These are phyloP conservation scores for Protea cynaroides DNA, from an alignment of 164 flowering plant species.

Conservation along the genomic window DNA sequence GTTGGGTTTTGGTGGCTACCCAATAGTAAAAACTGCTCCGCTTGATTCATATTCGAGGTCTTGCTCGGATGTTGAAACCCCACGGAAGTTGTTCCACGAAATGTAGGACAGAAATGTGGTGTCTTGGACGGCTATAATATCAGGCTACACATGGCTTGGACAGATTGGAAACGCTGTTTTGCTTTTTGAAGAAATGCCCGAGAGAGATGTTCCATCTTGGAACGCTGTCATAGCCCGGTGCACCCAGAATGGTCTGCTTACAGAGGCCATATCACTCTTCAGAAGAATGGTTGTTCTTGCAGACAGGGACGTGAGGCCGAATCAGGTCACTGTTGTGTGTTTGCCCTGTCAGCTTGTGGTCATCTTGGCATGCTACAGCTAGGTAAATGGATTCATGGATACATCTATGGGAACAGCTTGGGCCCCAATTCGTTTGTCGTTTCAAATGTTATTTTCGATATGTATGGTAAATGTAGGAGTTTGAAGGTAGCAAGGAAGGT, in stretches of 20 bases:
- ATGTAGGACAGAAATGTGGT: constrained; percentile 51
- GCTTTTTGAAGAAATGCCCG: constrained; percentile 53
- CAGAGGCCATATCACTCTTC: constrained; percentile 42
- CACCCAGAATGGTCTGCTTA: constrained; percentile 52
- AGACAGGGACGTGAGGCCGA: constrained; percentile 29
- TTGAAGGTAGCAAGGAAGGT: constrained; percentile 37
- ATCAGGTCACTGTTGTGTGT: constrained; percentile 43
- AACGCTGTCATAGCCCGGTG: constrained; percentile 61
- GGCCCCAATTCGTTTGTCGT: constrained; percentile 26
- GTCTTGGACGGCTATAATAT: constrained; percentile 64
- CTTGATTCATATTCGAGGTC: constrained; percentile 40
- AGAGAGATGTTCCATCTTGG: constrained; percentile 57
- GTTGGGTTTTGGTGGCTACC: constrained; percentile 42
- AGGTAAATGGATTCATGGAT: constrained; percentile 52
- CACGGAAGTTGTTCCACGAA: constrained; percentile 50
- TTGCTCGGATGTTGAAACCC: constrained; percentile 23
- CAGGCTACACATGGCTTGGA: constrained; percentile 46
- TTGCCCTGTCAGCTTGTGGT: constrained; percentile 53
- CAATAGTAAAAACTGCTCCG: constrained; percentile 54
- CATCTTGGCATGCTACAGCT: constrained; percentile 56
- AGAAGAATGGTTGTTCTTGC: constrained; percentile 29
- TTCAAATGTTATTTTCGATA: constrained; percentile 49
- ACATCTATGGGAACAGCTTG: constrained; percentile 29
- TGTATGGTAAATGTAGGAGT: constrained; percentile 77
- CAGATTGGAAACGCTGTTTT: constrained; percentile 36